A percentile compares a stretch with the other conserved stretches of the same genome.
Evolutionary conservation across 1,284 basidiomycete species (phyloP).

Genomic region (Coriolopsis trogii): DNA sequence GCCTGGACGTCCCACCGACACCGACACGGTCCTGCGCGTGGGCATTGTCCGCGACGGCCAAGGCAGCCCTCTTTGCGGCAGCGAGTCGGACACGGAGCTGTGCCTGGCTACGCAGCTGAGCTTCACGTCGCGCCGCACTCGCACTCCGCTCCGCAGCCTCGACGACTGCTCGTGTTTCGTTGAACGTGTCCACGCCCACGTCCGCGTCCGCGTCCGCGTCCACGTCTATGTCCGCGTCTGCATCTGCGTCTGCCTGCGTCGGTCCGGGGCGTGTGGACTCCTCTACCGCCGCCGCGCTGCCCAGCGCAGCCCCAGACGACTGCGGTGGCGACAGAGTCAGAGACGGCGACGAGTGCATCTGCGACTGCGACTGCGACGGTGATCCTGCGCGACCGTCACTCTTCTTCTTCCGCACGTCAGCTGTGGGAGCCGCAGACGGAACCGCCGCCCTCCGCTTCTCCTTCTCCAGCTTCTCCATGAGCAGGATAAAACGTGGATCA

Average conservation of each 20-base stretch:
- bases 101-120: slow-evolving; percentile 50
- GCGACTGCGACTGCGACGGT: no score
- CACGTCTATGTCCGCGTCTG: slow-evolving; percentile 10
- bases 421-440: slow-evolving; percentile 21
- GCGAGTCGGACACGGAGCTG: slow-evolving; percentile 52
- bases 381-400: no score
- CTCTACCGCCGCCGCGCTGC: no score
- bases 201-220: slow-evolving; percentile 2
- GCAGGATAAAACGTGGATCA: slow-evolving; percentile 38
- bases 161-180: slow-evolving; percentile 2
- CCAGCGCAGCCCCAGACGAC: no score
- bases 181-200: no score
- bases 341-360: slow-evolving; percentile 11
- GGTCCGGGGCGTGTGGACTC: no score
- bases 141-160: slow-evolving; percentile 19
- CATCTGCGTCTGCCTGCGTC: no score
- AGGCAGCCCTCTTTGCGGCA: slow-evolving; percentile 44
- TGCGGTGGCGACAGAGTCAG: no score
- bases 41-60: no score
- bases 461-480: slow-evolving; percentile 48
- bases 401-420: slow-evolving; percentile 21
- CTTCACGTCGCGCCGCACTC: slow-evolving; percentile 36
- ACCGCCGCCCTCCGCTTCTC: slow-evolving; percentile 40
- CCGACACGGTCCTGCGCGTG: slow-evolving; percentile 53
- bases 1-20: slow-evolving; percentile 50